Evolutionary conservation across 257 asterid species (phyloP).

Genomic region (Pogostemon cablin): DNA sequence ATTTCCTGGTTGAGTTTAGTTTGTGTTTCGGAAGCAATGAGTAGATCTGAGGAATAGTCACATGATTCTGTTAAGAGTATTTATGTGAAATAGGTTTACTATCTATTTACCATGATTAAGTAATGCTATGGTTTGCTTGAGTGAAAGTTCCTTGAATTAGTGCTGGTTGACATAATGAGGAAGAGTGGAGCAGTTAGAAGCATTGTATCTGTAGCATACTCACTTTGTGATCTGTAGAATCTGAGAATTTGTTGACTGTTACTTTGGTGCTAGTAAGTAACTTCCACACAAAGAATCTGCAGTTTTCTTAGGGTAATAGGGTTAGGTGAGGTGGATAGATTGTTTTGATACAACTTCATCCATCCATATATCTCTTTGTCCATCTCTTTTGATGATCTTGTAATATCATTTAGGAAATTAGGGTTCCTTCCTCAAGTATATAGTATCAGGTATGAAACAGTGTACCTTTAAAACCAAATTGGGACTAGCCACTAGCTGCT

Average conservation of each 20-base stretch:
- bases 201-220: neutral
- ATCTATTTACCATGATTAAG: neutral
- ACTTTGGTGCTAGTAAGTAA: neutral
- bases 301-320: neutral
- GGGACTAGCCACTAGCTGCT: too few species aligned
- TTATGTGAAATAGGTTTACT: neutral
- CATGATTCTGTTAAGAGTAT: constrained; percentile 4
- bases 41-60: constrained; percentile 3
- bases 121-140: neutral
- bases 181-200: neutral
- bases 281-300: neutral
- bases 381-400: neutral
- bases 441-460: too few species aligned
- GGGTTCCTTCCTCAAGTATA: too few species aligned
- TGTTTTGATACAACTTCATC: neutral
- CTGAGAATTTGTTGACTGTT: neutral
- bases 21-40: too few species aligned
- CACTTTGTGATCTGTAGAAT: neutral
- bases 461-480: too few species aligned
- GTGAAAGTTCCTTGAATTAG: neutral
- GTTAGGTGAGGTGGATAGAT: neutral
- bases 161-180: neutral
- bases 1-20: too few species aligned
- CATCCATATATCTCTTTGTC: neutral
- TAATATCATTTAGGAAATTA: neutral